Evolutionary conservation across 352 stramenopile genomes (phyloP).

Genomic region (Peronospora farinosa): DNA sequence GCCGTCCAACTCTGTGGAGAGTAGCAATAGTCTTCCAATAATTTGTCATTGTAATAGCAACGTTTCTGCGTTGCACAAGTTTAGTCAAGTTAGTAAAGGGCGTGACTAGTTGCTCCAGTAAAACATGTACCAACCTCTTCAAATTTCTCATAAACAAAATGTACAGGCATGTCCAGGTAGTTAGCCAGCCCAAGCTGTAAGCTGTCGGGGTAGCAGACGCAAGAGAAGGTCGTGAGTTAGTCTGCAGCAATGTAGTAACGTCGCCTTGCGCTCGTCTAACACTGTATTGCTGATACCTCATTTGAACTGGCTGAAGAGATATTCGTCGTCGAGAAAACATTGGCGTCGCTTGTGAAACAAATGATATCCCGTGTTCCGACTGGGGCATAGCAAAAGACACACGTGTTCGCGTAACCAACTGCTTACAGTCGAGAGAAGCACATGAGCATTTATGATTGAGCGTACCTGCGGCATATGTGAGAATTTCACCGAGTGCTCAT

Average conservation of each 20-base stretch:
- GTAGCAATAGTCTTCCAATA: slow-evolving; percentile 78
- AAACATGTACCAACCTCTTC: slow-evolving; percentile 41
- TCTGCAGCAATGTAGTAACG: neutral
- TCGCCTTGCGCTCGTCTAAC: neutral
- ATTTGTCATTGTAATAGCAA: slow-evolving; percentile 68
- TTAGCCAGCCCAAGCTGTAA: slow-evolving; percentile 75
- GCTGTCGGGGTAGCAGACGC: slow-evolving; percentile 18
- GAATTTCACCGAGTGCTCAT: slow-evolving; percentile 69
- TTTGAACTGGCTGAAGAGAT: slow-evolving; percentile 69
- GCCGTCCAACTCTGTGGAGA: slow-evolving; percentile 81
- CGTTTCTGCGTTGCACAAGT: slow-evolving; percentile 51
- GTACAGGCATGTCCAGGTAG: slow-evolving; percentile 53
- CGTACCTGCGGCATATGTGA: slow-evolving; percentile 71
- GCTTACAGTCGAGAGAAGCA: neutral
- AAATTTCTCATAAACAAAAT: slow-evolving; percentile 70
- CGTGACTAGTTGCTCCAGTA: neutral
- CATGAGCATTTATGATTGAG: neutral
- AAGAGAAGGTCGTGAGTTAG: slow-evolving; percentile 4
- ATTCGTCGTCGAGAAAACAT: slow-evolving; percentile 52
- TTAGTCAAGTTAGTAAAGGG: neutral
- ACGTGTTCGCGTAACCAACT: neutral
- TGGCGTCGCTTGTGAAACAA: slow-evolving; percentile 52
- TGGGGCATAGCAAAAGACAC: slow-evolving; percentile 17
- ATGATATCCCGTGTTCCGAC: slow-evolving; percentile 79
- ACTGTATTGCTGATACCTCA: slow-evolving; percentile 40